Percentiles rank a stretch among this genome's conserved stretches.
These are phyloP conservation scores for Cordyceps tenuipes DNA, from an alignment of 2,329 filamentous ascomycete species.

Conservation along the genomic window DNA sequence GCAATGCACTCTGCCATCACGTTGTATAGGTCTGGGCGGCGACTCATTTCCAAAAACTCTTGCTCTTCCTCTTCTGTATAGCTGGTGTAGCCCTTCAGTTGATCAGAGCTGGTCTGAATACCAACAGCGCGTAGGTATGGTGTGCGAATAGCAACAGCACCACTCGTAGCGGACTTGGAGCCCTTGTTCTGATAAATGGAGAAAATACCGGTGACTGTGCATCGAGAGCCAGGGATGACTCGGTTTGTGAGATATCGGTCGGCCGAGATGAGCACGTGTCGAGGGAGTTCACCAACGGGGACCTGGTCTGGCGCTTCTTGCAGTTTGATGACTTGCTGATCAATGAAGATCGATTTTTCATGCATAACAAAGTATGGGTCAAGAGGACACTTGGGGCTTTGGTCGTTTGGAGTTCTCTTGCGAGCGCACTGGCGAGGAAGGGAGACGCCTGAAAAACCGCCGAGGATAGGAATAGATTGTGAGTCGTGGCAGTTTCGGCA, in stretches of 20 bases:
- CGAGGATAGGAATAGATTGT: slow-evolving; percentile 62
- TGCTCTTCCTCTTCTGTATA: slow-evolving; percentile 97
- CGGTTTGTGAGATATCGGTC: slow-evolving; percentile 92
- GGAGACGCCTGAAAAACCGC: slow-evolving; percentile 80
- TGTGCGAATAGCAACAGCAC: slow-evolving; percentile 88
- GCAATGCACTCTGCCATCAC: slow-evolving; percentile 88
- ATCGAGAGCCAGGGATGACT: slow-evolving; percentile 89
- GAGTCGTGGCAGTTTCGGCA: slow-evolving; percentile 78
- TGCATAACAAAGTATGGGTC: slow-evolving; percentile 96
- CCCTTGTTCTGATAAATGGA: slow-evolving; percentile 95
- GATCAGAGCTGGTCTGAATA: slow-evolving; percentile 82
- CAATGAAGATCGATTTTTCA: slow-evolving; percentile 88
- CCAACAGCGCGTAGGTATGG: slow-evolving; percentile 91
- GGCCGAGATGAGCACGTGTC: slow-evolving; percentile 93
- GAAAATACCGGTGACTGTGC: slow-evolving; percentile 93
- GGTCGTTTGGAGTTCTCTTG: slow-evolving; percentile 54
- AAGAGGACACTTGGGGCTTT: slow-evolving; percentile 69
- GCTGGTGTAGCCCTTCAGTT: slow-evolving; percentile 74
- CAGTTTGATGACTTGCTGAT: slow-evolving; percentile 96
- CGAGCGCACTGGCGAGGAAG: slow-evolving; percentile 73
- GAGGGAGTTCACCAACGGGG: slow-evolving; percentile 87
- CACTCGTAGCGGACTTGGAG: slow-evolving; percentile 62
- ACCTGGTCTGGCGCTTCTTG: slow-evolving; percentile 97
- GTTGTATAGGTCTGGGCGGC: slow-evolving; percentile 85
- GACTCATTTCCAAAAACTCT: slow-evolving; percentile 85